A percentile compares a stretch with the other conserved stretches of the same genome.
phyloP scores from a whole-genome alignment of 2,329 filamentous ascomycete genomes.

The Botrytis pseudocinerea region DNA sequence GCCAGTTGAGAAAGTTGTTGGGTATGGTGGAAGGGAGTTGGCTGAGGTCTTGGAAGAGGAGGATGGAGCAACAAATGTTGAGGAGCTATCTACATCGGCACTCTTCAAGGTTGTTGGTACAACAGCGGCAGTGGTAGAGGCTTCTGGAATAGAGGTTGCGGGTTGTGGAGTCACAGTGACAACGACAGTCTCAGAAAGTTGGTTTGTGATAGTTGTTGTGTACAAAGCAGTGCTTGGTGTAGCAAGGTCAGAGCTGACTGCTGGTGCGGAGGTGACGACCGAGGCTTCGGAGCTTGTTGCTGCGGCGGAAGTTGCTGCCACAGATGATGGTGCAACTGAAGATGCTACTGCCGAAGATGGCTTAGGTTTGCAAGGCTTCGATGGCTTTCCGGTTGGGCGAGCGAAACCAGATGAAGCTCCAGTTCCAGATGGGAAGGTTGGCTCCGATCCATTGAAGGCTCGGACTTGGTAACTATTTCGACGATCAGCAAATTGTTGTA shows the following conservation, averaged over 20 bases:
- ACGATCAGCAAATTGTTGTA: not conserved
- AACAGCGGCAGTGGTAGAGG: not conserved
- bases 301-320: not conserved
- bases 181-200: not conserved
- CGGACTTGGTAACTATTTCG: slow-evolving; percentile 4
- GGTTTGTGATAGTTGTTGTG: slow-evolving; percentile 5
- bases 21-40: slow-evolving; percentile 17
- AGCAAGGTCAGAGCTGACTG: not conserved
- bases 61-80: slow-evolving; percentile 6
- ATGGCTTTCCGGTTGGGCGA: not conserved
- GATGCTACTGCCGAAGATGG: slow-evolving; percentile 10
- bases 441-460: slow-evolving; percentile 5
- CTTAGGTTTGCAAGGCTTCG: not conserved
- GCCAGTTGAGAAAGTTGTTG: slow-evolving; percentile 14
- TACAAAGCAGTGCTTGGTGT: slow-evolving; percentile 8
- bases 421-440: slow-evolving; percentile 7
- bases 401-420: slow-evolving; percentile 3
- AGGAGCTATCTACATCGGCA: not conserved
- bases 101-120: slow-evolving; percentile 10
- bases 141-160: not conserved
- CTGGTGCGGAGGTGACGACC: not conserved
- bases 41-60: slow-evolving; percentile 6
- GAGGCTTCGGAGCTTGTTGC: slow-evolving; percentile 6
- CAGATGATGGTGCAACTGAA: not conserved
- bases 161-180: slow-evolving; percentile 14